A percentile compares a stretch with the other conserved stretches of the same genome.
Conservation (phyloP, 2,329 filamentous ascomycete genomes). For the Arthrobotrys pseudoclavata region DNA sequence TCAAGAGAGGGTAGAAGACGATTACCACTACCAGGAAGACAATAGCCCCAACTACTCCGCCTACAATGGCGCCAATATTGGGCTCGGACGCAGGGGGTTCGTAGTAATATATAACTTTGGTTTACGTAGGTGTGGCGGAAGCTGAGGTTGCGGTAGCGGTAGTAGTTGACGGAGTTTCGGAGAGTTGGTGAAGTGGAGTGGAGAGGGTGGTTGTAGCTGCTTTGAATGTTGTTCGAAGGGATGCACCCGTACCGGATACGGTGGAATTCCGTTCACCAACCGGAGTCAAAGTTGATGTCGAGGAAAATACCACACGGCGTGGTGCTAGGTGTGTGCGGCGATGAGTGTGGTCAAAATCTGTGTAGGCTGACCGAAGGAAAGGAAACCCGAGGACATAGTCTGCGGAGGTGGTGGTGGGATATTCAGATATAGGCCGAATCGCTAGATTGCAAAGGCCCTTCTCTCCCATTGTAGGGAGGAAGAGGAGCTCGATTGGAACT, state of each 20-base stretch:
- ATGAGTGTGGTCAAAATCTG: constrained; percentile 49
- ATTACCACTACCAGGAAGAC: constrained; percentile 41
- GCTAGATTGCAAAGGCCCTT: constrained; percentile 29
- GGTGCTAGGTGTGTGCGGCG: constrained; percentile 42
- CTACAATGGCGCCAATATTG: constrained; percentile 38
- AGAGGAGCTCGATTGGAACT: constrained; percentile 20
- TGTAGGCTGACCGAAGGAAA: constrained; percentile 47
- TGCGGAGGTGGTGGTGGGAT: constrained; percentile 11
- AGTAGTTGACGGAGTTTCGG: constrained; percentile 4
- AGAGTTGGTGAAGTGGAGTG: constrained; percentile 3
- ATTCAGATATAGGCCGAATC: constrained; percentile 40
- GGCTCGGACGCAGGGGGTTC: constrained; percentile 1
- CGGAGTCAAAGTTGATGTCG: constrained; percentile 22
- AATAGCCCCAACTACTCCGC: constrained; percentile 42
- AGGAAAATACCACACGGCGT: constrained; percentile 16
- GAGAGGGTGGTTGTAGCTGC: constrained; percentile 43
- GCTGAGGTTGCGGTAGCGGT: constrained; percentile 7
- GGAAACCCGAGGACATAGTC: constrained; percentile 56
- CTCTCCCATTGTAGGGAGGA: background rate
- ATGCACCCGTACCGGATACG: constrained; percentile 38
- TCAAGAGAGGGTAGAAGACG: constrained; percentile 50
- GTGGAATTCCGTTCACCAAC: constrained; percentile 29
- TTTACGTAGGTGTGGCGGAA: constrained; percentile 6
- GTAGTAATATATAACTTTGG: constrained; percentile 17
- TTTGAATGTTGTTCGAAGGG: constrained; percentile 8